phyloP scores from a whole-genome alignment of 176 grass and related monocot species.

The Metroxylon sagu region DNA sequence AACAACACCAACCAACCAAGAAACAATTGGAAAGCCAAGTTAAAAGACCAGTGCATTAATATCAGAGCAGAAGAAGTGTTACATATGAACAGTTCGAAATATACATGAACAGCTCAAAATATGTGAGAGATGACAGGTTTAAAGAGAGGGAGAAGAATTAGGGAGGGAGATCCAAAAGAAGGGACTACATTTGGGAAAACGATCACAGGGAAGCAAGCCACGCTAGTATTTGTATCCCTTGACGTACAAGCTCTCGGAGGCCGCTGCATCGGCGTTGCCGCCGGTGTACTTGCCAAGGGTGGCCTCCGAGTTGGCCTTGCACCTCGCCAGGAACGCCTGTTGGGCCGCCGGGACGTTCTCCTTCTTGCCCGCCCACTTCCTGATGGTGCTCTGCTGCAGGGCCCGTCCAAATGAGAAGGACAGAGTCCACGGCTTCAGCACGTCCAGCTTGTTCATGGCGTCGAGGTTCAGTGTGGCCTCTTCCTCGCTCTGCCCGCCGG shows the following conservation, averaged over 20 bases:
- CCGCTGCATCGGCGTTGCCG: constrained; percentile 10
- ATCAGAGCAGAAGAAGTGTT: too few species aligned
- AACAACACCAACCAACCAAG: too few species aligned
- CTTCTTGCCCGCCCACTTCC: constrained; percentile 30
- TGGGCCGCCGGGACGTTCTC: constrained; percentile 28
- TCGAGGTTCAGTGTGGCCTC: constrained; percentile 28
- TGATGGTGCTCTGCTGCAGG: constrained; percentile 32
- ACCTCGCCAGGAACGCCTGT: constrained; percentile 16
- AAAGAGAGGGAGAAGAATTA: too few species aligned
- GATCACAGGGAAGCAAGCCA: neutral
- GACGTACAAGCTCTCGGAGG: constrained; percentile 33
- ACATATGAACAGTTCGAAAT: too few species aligned
- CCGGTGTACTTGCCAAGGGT: constrained; percentile 22
- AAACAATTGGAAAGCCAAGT: too few species aligned
- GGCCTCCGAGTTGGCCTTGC: constrained; percentile 33
- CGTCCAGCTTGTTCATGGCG: constrained; percentile 29
- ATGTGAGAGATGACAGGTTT: too few species aligned
- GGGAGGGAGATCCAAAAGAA: too few species aligned
- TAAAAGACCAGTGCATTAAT: too few species aligned
- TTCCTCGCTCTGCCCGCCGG: constrained; percentile 32
- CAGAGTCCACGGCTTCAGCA: constrained; percentile 30
- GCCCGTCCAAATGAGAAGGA: constrained; percentile 33
- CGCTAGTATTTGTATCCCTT: constrained; percentile 35
- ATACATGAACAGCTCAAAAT: too few species aligned
- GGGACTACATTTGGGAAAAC: too few species aligned